Conservation (phyloP, 352 stramenopile genomes). For the Phytophthora niederhauseri region DNA sequence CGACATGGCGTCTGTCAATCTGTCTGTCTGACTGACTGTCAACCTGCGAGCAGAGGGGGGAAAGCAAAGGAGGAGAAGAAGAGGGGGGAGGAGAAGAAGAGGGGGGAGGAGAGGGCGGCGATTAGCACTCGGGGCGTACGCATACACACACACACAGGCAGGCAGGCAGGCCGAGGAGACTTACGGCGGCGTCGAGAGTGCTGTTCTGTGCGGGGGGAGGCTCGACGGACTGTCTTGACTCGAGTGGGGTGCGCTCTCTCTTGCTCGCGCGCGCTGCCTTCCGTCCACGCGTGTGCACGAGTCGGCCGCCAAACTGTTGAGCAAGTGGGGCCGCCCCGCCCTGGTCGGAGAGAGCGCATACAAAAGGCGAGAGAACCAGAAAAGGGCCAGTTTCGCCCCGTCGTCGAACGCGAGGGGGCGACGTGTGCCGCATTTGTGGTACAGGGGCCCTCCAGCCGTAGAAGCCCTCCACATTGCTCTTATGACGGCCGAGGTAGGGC, state of each 20-base stretch:
- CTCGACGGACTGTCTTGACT: conserved; percentile 19
- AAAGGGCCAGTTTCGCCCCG: conserved; percentile 17
- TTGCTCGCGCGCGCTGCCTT: conserved; percentile 21
- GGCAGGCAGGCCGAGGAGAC: neutral
- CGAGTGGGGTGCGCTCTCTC: conserved; percentile 2
- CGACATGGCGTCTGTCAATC: conserved; percentile 49
- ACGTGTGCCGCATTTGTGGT: neutral
- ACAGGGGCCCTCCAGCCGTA: neutral
- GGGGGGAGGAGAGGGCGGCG: too few relatives aligned
- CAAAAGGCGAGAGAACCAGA: conserved; percentile 35
- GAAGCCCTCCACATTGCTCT: neutral
- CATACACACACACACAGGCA: neutral
- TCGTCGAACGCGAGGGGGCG: neutral
- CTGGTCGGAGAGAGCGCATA: conserved; percentile 28
- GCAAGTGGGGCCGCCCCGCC: conserved; percentile 28
- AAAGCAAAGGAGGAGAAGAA: neutral
- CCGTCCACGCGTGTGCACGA: conserved; percentile 37
- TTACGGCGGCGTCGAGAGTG: neutral
- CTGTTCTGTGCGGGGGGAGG: conserved; percentile 5
- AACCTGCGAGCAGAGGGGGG: conserved; percentile 11
- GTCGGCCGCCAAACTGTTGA: conserved; percentile 35
- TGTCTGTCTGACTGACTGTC: conserved; percentile 3
- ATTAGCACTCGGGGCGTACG: neutral
- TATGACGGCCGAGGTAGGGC: neutral
- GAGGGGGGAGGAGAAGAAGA: neutral